Evolutionary conservation across 2,329 filamentous ascomycete genomes (phyloP), one percentile per base, ranked within the genome.

Genomic region (Madurella fahalii): DNA sequence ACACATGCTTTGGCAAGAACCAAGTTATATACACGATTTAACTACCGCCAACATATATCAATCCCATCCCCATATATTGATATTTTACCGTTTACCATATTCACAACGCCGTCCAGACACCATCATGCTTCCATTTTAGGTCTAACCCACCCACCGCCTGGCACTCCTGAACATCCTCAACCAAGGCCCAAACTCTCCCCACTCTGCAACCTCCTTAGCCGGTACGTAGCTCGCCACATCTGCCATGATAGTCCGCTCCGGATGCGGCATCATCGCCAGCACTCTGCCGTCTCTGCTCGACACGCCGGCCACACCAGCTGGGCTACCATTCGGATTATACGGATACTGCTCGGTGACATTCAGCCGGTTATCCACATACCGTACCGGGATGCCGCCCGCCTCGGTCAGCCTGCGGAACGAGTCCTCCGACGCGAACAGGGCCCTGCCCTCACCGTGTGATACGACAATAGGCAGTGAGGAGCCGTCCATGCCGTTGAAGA

Each of bases 241-340:
- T 54, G 83, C 84, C 75, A 95, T 75, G 55, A 95, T 84, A 15
- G 89, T 95, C n/a, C 91, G 82, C 75, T 96, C 91, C 1, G 91
- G 91, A 70, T 96, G 91, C 58, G 92, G 92, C 91, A 96, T 96
- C 74, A 96, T 82, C 7, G 90, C 90, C 62, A 96, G 71, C 1
- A 95, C 89, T 54, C 89, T 81, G 12, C 91, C 91, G 67, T 95
- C 86, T 42, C 76, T 80, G 64, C 83, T 91, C 63, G 86, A 79
- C 25, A 95, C 86, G 67, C 86, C 90, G 1, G 91, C 89, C 60
- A 96, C 87, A 67, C 89, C 91, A 58, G 81, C 78, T 1, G 89
- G 88, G 67, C 86, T 90, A 50, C 91, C 91, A 72, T 95, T 96
- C 49, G 78, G 89, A 74, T 97, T 97, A 74, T 79, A 88, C 1